phyloP scores from a whole-genome alignment of 192 early-diverging fungal genomes.

The Radiomyces spectabilis region DNA sequence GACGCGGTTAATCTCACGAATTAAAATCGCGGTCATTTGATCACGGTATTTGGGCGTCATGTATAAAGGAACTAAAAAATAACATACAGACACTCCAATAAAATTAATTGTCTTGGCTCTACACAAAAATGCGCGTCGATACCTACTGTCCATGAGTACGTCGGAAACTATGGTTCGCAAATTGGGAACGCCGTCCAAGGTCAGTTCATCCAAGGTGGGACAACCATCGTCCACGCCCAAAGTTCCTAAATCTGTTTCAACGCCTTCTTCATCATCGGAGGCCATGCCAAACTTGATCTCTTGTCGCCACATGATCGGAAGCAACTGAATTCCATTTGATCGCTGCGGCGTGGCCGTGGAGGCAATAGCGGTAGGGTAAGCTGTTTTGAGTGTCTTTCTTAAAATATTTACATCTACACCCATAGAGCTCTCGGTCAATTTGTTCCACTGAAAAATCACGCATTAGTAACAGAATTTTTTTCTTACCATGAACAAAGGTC shows the following conservation, averaged over 20 bases:
- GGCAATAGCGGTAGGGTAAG: constrained; percentile 16
- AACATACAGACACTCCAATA: no score
- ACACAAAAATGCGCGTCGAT: neutral
- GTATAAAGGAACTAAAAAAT: constrained; percentile 58
- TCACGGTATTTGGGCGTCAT: constrained; percentile 80
- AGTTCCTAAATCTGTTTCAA: constrained; percentile 48
- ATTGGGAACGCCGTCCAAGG: constrained; percentile 72
- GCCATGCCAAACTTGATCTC: constrained; percentile 72
- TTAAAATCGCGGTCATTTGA: constrained; percentile 72
- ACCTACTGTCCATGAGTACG: constrained; percentile 74
- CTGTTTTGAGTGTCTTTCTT: constrained; percentile 57
- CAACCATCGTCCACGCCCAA: constrained; percentile 46
- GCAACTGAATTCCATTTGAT: constrained; percentile 56
- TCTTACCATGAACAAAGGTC: constrained; percentile 43
- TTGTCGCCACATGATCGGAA: constrained; percentile 81
- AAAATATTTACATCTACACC: constrained; percentile 59
- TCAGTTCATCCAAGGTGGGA: constrained; percentile 68
- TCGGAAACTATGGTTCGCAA: constrained; percentile 77
- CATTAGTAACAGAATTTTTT: no score
- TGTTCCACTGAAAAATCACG: neutral
- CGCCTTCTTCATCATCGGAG: constrained; percentile 34
- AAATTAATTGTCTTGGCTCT: no score
- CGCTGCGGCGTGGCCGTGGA: neutral
- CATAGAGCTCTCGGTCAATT: neutral
- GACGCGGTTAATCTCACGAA: constrained; percentile 69